A percentile compares a stretch with the other conserved stretches of the same genome.
Conservation (phyloP, 2,329 filamentous ascomycete genomes). For the Tympanopsis confertula region DNA sequence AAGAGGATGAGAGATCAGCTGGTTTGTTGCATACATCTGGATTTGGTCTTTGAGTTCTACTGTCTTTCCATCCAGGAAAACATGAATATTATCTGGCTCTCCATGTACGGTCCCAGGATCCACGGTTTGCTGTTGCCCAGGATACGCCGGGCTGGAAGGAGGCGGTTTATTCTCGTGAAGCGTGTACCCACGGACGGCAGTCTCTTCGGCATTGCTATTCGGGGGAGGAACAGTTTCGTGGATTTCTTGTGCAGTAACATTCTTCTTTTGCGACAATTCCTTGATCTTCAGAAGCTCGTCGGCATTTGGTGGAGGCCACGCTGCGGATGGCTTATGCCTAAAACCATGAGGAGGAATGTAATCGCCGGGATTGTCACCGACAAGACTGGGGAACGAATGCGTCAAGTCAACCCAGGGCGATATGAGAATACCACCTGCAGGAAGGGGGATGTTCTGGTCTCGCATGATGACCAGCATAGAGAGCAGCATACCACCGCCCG, state of each 20-base stretch:
- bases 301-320: constrained; percentile 86
- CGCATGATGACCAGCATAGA: constrained; percentile 69
- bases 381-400: constrained; percentile 89
- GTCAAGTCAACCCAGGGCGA: constrained; percentile 94
- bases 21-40: constrained; percentile 67
- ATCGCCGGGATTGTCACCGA: constrained; percentile 60
- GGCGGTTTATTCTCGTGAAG: too few relatives aligned
- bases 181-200: neutral
- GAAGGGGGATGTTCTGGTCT: constrained; percentile 72
- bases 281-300: constrained; percentile 54
- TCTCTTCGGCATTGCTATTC: neutral
- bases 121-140: neutral
- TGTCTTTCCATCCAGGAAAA: constrained; percentile 59
- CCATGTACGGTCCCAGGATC: constrained; percentile 4
- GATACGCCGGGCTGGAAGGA: too few relatives aligned
- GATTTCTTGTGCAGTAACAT: constrained; percentile 4
- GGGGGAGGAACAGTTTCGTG: neutral
- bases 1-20: constrained; percentile 72
- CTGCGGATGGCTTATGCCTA: constrained; percentile 73
- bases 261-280: constrained; percentile 32
- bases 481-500: constrained; percentile 81
- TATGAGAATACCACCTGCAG: constrained; percentile 79
- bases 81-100: constrained; percentile 35
- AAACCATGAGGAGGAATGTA: constrained; percentile 86
- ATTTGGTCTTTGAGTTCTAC: constrained; percentile 82